These are phyloP conservation scores for Austropuccinia psidii DNA, from an alignment of 1,284 basidiomycete species.

Conservation along the genomic window DNA sequence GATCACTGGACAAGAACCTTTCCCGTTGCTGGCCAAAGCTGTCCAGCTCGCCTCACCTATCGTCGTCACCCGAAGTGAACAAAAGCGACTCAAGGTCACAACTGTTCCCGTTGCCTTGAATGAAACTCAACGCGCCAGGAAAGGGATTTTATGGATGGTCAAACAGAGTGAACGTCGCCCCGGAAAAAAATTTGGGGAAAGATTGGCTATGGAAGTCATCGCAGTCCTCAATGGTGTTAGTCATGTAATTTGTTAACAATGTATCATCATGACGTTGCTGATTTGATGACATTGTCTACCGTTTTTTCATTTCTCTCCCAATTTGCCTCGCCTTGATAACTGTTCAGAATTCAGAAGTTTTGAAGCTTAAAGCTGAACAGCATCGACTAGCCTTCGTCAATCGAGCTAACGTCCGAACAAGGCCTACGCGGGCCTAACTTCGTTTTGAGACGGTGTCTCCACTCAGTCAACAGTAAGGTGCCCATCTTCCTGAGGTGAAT, in stretches of 20 bases:
- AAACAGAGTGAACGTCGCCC: constrained; percentile 29
- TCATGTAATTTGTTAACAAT: no score
- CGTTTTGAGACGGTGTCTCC: no score
- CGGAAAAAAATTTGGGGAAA: constrained; percentile 24
- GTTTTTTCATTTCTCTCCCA: not conserved
- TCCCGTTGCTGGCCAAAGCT: constrained; percentile 30
- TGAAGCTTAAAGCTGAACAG: constrained; percentile 33
- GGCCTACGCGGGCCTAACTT: constrained; percentile 33
- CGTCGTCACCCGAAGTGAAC: constrained; percentile 16
- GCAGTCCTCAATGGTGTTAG: constrained; percentile 30
- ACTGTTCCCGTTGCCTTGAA: constrained; percentile 29
- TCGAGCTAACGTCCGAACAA: constrained; percentile 31
- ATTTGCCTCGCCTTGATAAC: not conserved
- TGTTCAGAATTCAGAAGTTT: constrained; percentile 25
- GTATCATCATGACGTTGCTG: not conserved
- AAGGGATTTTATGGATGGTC: constrained; percentile 31
- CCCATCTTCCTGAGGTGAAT: no score
- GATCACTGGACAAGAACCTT: constrained; percentile 21
- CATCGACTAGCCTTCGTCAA: constrained; percentile 32
- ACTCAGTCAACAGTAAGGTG: no score
- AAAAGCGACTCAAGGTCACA: constrained; percentile 25
- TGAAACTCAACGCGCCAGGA: constrained; percentile 21
- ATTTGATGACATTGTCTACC: not conserved
- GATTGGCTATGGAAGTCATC: constrained; percentile 31
- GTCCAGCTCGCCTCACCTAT: constrained; percentile 18